Base-by-base conservation (phyloP, 2,329 filamentous ascomycete genomes). In the Arthrobotrys sphaeroides region DNA sequence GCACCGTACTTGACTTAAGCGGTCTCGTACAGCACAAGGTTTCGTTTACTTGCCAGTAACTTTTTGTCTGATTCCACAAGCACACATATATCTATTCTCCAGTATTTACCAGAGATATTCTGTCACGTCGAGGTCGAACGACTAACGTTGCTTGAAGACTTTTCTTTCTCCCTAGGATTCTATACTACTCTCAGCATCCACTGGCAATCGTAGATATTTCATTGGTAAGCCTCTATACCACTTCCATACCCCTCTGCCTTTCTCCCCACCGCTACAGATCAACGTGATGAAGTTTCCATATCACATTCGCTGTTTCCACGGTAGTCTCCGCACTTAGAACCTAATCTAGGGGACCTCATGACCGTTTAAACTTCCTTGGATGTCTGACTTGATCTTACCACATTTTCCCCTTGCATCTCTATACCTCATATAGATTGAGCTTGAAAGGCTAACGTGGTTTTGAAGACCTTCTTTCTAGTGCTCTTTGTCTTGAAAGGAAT, bases 251-350 rank as follows among this genome's bases (percentile, higher is more conserved):
- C 24, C 33, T 13, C 28, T 53, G n/a, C 49, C 40, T 31, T 12
- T 24, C 10, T 9, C 26, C 59, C 18, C 43, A 40, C 68, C 40
- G 43, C 13, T 38, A 36, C 47, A 72, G 61, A 70, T 69, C 59
- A 59, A 22, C 28, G 53, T 59, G 49, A 79, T 79, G 78, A 79
- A 79, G 72, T 78, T 79, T 79, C 64, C 78, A 79, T 79, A 73
- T 68, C 78, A 79, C 79, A 80, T 80, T 80, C 79, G 79, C 79
- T 78, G 77, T 80, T 80, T 80, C 79, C 79, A 79, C 78, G 79
- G 79, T 79, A 79, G 78, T 64, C 73, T 59, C 66, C 77, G 77
- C 72, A 66, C 45, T 75, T 74, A 79, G 78, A 80, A 79, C 79
- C 78, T 78, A 79, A 77, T 77, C 77, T 73, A 70, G 73, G 74